Conservation (phyloP, 148 eudicot genomes). For the Rhododendron kiyosumense region DNA sequence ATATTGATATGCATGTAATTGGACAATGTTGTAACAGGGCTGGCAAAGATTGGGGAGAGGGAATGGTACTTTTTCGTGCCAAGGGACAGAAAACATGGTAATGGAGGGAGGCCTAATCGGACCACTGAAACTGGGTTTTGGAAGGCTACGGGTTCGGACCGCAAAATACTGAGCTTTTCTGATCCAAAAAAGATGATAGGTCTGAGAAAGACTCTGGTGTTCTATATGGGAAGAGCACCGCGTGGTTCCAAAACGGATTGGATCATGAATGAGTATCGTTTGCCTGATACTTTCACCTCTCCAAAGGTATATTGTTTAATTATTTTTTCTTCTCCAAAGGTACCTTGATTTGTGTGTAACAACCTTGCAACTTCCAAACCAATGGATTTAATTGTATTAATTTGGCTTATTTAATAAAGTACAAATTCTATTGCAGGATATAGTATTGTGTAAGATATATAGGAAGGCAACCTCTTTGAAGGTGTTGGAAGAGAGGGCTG, state of each 20-base stretch:
- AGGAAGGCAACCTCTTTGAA: slow-evolving; percentile 87
- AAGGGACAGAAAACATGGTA: slow-evolving; percentile 41
- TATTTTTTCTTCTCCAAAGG: not conserved
- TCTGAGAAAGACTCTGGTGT: slow-evolving; percentile 70
- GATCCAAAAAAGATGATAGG: slow-evolving; percentile 61
- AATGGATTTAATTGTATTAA: not conserved
- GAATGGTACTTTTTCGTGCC: slow-evolving; percentile 6
- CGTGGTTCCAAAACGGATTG: slow-evolving; percentile 75
- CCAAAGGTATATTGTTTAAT: slow-evolving; percentile 37
- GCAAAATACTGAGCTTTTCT: slow-evolving; percentile 46
- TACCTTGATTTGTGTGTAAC: not conserved
- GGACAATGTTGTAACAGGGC: not conserved
- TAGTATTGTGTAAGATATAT: slow-evolving; percentile 85
- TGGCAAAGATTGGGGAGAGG: slow-evolving; percentile 3
- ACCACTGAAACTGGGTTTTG: slow-evolving; percentile 78
- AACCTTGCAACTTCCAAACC: not conserved
- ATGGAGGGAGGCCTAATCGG: slow-evolving; percentile 83
- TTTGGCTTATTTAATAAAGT: not conserved
- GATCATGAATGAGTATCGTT: slow-evolving; percentile 89
- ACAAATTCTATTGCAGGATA: slow-evolving; percentile 46
- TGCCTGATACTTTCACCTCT: slow-evolving; percentile 37
- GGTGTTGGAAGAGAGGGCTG: slow-evolving; percentile 77
- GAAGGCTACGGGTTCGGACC: slow-evolving; percentile 97
- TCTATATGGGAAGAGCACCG: slow-evolving; percentile 82
- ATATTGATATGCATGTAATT: not conserved